Percentiles rank a stretch among this genome's conserved stretches.
These are phyloP conservation scores for Trichoderma gracile DNA, from an alignment of 2,329 filamentous ascomycete genomes.

Conservation along the genomic window DNA sequence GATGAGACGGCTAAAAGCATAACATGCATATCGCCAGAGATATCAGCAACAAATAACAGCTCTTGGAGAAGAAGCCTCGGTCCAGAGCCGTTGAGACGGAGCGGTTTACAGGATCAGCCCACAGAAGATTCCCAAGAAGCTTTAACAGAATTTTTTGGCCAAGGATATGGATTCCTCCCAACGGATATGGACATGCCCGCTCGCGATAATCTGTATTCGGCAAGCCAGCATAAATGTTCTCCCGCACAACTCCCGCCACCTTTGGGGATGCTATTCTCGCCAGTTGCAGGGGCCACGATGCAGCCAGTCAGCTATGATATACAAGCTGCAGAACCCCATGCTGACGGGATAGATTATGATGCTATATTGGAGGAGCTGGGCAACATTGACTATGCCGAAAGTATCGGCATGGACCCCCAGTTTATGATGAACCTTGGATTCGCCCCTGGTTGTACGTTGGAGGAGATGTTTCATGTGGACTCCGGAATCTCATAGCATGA, in stretches of 20 bases:
- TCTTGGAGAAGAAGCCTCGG: neutral
- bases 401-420: conserved; percentile 14
- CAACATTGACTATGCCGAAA: conserved; percentile 17
- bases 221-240: conserved; percentile 19
- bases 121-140: neutral
- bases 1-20: neutral
- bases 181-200: neutral
- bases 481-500: neutral
- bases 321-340: neutral
- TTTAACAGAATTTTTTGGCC: neutral
- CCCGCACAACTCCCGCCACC: conserved; percentile 1
- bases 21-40: neutral
- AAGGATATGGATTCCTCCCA: conserved; percentile 14
- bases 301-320: neutral
- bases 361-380: conserved; percentile 21
- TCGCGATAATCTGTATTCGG: neutral
- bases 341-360: conserved; percentile 8
- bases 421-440: conserved; percentile 23
- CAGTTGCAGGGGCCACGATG: neutral
- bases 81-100: neutral
- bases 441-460: conserved; percentile 13
- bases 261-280: conserved; percentile 1
- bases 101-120: neutral
- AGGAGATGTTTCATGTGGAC: conserved; percentile 8
- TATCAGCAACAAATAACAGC: neutral